These are phyloP conservation scores for Hyphopichia burtonii DNA, from an alignment of 1,139 yeast species.

Conservation along the genomic window DNA sequence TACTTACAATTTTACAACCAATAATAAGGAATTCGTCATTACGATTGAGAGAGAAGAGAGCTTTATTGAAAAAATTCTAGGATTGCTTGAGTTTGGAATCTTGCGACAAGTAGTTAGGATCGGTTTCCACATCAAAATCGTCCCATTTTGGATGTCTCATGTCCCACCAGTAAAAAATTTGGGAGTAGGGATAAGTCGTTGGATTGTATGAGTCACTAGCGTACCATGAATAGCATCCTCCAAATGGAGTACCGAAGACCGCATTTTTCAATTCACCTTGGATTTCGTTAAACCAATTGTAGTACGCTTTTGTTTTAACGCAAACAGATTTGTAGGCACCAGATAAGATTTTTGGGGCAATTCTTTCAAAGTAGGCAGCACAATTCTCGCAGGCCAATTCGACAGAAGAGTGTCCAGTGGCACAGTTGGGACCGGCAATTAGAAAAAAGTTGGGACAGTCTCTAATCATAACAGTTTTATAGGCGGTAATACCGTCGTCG, in stretches of 20 bases:
- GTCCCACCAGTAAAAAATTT: conserved; percentile 31
- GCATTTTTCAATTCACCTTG: conserved; percentile 27
- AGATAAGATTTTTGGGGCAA: conserved; percentile 27
- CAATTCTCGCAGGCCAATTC: conserved; percentile 43
- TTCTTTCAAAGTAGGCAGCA: conserved; percentile 22
- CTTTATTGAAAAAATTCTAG: not conserved
- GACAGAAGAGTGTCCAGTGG: conserved; percentile 46
- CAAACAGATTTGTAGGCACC: conserved; percentile 29
- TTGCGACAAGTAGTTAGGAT: not conserved
- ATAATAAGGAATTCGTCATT: no score
- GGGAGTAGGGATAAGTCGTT: conserved; percentile 43
- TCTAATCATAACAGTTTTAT: conserved; percentile 32
- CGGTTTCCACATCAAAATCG: conserved; percentile 18
- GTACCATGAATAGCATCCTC: conserved; percentile 48
- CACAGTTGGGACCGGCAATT: conserved; percentile 44
- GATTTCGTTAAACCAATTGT: conserved; percentile 32
- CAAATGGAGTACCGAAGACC: conserved; percentile 42
- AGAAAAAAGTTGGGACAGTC: conserved; percentile 37
- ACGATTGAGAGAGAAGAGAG: no score
- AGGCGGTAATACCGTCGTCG: conserved; percentile 34
- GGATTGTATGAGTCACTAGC: conserved; percentile 25
- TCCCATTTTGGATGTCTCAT: conserved; percentile 27
- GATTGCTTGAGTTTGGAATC: not conserved
- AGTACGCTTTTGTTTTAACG: conserved; percentile 34
- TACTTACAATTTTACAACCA: no score